Evolutionary conservation across 768 basidiomycete species (phyloP), one percentile per base, ranked within the genome.

Genomic region (Russula griseocarnosa): DNA sequence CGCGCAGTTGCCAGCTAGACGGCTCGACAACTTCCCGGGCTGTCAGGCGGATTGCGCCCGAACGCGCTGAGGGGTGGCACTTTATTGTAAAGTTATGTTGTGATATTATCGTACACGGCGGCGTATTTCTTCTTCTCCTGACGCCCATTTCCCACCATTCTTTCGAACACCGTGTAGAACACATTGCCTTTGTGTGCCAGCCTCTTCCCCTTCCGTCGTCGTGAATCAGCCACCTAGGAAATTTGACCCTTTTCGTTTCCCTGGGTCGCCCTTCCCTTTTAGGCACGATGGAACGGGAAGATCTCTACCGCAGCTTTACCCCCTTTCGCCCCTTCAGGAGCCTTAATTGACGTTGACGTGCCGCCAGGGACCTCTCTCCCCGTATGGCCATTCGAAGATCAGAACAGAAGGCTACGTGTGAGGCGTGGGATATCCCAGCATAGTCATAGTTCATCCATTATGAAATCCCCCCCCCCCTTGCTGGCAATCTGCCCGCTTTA

Each of bases 31-130:
- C 47, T 46, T 40, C 60, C 60, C 7, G 16, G 64, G 52, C 55
- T 56, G 64, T 65, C 64, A 65, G 32, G 44, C 34, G 56, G 59
- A 55, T 65, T 65, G 60, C 64, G 64, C 64, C 46, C 64, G 32
- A 32, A 47, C n/a, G 38, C 16, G 44, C 24, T 47, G 42, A 16
- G 34, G 3, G 13, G 58, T 34, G 46, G 62, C 34, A 40, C 28
- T 22, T 22, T 22, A 50, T 26, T 5, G 40, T 5, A 28, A n/a
- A n/a, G n/a, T n/a, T 28, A 8, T 44, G 16, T n/a, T 47, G 16
- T 38, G 38, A 38, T 34, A 42, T 40, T n/a, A 51, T 38, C 7
- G 34, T 42, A 22, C 47, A 26, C 24, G 55, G 55, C 49, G 60
- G 55, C 55, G 64, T 28, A 52, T 40, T 50, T 53, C 36, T 51